phyloP scores from a whole-genome alignment of 1,139 yeast genomes.

The Arxiozyma slooffiae region DNA sequence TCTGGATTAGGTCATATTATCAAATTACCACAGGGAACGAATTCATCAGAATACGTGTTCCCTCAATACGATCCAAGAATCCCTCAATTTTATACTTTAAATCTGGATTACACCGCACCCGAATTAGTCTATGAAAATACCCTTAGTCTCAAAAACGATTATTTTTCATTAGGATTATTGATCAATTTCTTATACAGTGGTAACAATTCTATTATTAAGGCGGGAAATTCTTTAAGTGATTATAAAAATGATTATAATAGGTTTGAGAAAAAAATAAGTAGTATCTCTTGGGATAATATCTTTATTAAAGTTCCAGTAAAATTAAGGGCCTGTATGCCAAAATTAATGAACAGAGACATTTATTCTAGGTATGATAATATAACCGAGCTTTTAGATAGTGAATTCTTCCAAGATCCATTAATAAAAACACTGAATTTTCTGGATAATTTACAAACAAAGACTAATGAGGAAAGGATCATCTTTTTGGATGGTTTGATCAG shows the following conservation, averaged over 20 bases:
- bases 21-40: slow-evolving; percentile 36
- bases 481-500: slow-evolving; percentile 58
- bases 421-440: slow-evolving; percentile 73
- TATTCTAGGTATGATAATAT: slow-evolving; percentile 29
- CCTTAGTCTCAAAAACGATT: slow-evolving; percentile 61
- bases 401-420: slow-evolving; percentile 55
- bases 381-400: slow-evolving; percentile 25
- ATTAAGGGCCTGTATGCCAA: slow-evolving; percentile 31
- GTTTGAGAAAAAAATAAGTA: slow-evolving; percentile 37
- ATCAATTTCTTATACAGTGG: slow-evolving; percentile 58
- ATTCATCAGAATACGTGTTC: slow-evolving; percentile 34
- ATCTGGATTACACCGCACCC: slow-evolving; percentile 70
- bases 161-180: slow-evolving; percentile 72
- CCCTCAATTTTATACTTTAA: slow-evolving; percentile 61
- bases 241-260: slow-evolving; percentile 39
- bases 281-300: slow-evolving; percentile 40
- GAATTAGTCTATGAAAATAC: slow-evolving; percentile 54
- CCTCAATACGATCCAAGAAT: slow-evolving; percentile 54
- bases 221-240: slow-evolving; percentile 40
- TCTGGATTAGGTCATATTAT: slow-evolving; percentile 54
- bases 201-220: slow-evolving; percentile 34
- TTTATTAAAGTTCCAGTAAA: slow-evolving; percentile 42
- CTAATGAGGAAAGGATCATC: slow-evolving; percentile 54
- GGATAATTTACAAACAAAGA: slow-evolving; percentile 75
- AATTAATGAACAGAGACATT: slow-evolving; percentile 33